Percentiles rank a stretch among this genome's conserved stretches.
phyloP scores from a whole-genome alignment of 768 basidiomycete genomes.

The Cantharellus cinnabarinus region DNA sequence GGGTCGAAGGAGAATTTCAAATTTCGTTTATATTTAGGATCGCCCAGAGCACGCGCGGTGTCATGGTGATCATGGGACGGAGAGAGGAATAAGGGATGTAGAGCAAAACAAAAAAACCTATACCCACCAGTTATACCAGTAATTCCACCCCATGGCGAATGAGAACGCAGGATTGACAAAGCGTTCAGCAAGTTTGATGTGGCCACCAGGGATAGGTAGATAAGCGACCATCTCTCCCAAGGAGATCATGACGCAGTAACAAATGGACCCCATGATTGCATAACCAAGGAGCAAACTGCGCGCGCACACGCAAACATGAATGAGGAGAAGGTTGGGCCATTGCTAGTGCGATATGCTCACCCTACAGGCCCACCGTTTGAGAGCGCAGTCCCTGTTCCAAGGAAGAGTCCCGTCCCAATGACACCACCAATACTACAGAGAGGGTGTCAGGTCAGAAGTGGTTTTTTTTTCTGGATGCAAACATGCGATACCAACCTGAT shows the following conservation, averaged over 20 bases:
- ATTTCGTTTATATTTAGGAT: too few species aligned
- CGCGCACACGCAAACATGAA: background rate
- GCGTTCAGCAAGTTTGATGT: constrained; percentile 44
- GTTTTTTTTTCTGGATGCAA: background rate
- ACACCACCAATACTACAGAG: constrained; percentile 3
- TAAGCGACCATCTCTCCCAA: constrained; percentile 54
- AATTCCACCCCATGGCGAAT: constrained; percentile 18
- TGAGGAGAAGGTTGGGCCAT: background rate
- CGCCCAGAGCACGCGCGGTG: background rate
- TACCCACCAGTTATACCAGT: constrained; percentile 16
- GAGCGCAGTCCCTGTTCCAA: constrained; percentile 5
- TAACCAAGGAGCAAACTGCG: constrained; percentile 4
- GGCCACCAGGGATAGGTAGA: constrained; percentile 45
- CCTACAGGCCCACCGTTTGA: constrained; percentile 10
- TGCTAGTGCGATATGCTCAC: background rate
- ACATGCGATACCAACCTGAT: background rate
- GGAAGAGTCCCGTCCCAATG: constrained; percentile 9
- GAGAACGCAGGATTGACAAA: constrained; percentile 63
- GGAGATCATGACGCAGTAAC: constrained; percentile 35
- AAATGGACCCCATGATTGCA: constrained; percentile 4
- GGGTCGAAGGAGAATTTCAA: too few species aligned
- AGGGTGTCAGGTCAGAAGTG: background rate
- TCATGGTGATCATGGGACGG: background rate
- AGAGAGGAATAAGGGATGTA: background rate
- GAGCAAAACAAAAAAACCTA: background rate